Conservation (phyloP, 331 rosid genomes). For the Dryas integrifolia region DNA sequence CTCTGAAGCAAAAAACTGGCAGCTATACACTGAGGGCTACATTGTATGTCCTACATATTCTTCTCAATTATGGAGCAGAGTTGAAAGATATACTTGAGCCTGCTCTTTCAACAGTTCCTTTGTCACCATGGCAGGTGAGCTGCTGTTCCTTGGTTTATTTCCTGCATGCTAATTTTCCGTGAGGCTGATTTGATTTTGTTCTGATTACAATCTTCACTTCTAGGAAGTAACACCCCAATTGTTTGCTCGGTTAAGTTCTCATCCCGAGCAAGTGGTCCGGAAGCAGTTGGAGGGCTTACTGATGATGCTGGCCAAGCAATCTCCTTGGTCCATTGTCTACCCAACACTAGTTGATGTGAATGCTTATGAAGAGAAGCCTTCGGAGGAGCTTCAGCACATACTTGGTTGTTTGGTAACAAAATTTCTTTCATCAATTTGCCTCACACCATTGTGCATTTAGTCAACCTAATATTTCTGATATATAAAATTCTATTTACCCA, state of each 20-base stretch:
- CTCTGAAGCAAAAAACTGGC: slow-evolving; percentile 66
- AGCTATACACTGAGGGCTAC: slow-evolving; percentile 86
- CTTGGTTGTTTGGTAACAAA: slow-evolving; percentile 79
- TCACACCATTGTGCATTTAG: slow-evolving; percentile 9
- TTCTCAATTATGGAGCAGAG: slow-evolving; percentile 91
- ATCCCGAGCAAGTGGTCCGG: slow-evolving; percentile 83
- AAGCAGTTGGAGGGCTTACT: slow-evolving; percentile 88
- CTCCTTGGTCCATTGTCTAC: slow-evolving; percentile 89
- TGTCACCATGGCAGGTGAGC: slow-evolving; percentile 95
- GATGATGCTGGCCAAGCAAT: slow-evolving; percentile 85
- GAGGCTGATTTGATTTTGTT: slow-evolving; percentile 22
- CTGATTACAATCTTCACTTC: slow-evolving; percentile 30
- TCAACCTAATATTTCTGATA: slow-evolving; percentile 17
- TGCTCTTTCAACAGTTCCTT: slow-evolving; percentile 63
- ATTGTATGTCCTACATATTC: slow-evolving; percentile 77
- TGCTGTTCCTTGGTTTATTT: slow-evolving; percentile 24
- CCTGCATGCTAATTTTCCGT: slow-evolving; percentile 10
- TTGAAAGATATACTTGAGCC: slow-evolving; percentile 72
- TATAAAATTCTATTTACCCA: neutral
- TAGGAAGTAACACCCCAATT: slow-evolving; percentile 93
- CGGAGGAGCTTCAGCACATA: slow-evolving; percentile 87
- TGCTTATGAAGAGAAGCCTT: slow-evolving; percentile 85
- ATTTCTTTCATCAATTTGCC: slow-evolving; percentile 23
- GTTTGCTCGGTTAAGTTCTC: slow-evolving; percentile 88
- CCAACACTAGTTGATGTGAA: slow-evolving; percentile 86